Evolutionary conservation across 305 asterid genomes (phyloP), one percentile per base, ranked within the genome.

Genomic region (Caryopteris hybrid): DNA sequence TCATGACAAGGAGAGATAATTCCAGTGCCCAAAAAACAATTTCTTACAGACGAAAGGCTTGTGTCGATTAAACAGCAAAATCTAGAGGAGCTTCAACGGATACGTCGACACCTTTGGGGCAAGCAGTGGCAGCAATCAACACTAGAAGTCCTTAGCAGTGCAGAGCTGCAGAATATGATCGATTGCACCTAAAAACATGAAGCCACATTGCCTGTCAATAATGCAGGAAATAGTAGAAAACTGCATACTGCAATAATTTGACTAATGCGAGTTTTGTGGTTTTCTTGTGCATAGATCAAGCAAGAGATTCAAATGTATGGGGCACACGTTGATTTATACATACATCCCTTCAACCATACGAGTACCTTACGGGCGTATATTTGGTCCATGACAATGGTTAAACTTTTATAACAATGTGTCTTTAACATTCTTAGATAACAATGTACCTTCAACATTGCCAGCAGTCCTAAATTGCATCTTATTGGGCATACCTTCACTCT

Each of bases 91-190:
- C 64, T 51, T 62, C 71, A 45, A 71, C 63, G 76, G 62, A 71
- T 55, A 71, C 71, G 5, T 57, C 18, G 60, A 63, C 50, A 71
- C 54, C 65, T 63, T 22, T 71, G 43, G 65, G 76, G 38, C 65
- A 71, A 55, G 66, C 66, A 54, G 33, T 71, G 18, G 76, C 71
- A 18, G 53, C 61, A 65, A 33, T 67, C 59, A 34, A 29, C 70
- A 61, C 1, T 21, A 42, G 31, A 66, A 66, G 54, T 62, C 78
- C 43, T 57, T 38, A 52, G 34, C 76, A 11, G 59, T 27, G 12
- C 20, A 21, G 56, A 59, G 78, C 76, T 73, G 73, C 78, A 58
- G 62, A 61, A 41, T 39, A 53, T 69, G 68, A 69, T 52, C 27
- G 14, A 21, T 3, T 31, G 13, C 55, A 21, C 69, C 60, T 57